Evolutionary conservation across 176 grass and related monocot genomes (phyloP).

Genomic region (Carex scoparia): DNA sequence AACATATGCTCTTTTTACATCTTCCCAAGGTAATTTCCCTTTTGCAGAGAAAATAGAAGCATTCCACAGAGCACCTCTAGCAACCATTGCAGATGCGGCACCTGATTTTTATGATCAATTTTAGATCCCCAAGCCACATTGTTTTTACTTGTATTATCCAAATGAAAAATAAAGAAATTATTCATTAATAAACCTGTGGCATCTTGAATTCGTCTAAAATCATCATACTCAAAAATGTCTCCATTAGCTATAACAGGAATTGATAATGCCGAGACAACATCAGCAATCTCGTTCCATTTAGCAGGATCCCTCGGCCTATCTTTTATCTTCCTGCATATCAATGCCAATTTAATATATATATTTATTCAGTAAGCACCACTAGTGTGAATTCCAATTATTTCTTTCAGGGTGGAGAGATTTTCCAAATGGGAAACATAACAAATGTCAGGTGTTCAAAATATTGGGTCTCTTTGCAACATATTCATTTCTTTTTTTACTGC

Average conservation of each 20-base stretch:
- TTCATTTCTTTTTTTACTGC: too few species aligned
- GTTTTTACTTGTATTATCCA: background rate
- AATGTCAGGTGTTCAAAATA: too few species aligned
- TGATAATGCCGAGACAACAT: slow-evolving; percentile 79
- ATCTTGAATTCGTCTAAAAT: slow-evolving; percentile 81
- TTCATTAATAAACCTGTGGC: slow-evolving; percentile 52
- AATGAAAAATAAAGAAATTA: background rate
- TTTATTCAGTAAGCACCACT: too few species aligned
- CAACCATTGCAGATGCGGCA: slow-evolving; percentile 83
- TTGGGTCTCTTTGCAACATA: too few species aligned
- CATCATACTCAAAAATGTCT: slow-evolving; percentile 87
- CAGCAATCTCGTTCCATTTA: slow-evolving; percentile 90
- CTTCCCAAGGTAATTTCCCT: slow-evolving; percentile 69
- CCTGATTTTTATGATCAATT: slow-evolving; percentile 37
- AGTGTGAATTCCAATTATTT: background rate
- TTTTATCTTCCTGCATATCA: slow-evolving; percentile 71
- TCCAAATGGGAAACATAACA: background rate
- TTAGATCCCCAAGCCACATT: background rate
- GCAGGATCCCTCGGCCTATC: slow-evolving; percentile 90
- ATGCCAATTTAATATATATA: background rate
- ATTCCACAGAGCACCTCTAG: slow-evolving; percentile 96
- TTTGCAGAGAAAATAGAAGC: slow-evolving; percentile 77
- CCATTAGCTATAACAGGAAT: slow-evolving; percentile 99
- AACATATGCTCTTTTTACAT: slow-evolving; percentile 86
- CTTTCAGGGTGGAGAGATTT: background rate